Evolutionary conservation across 2,329 filamentous ascomycete species (phyloP), one percentile per base, ranked within the genome.

Genomic region (Paecilomyces variotii): DNA sequence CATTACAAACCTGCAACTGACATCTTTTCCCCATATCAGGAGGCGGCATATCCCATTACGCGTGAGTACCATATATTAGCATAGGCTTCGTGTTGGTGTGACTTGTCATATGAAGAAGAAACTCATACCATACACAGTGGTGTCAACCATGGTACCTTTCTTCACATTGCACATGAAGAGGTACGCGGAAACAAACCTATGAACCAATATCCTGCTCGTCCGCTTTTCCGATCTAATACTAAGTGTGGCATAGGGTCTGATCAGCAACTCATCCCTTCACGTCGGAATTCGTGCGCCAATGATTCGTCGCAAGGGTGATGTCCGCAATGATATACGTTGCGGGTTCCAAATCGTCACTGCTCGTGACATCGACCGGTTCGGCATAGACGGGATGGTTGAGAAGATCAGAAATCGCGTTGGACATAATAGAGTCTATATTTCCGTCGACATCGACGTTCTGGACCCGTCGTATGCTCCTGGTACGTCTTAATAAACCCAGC

Each of bases 161-260:
- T 83, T 14, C 80, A 83, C 60, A 78, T 83, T 54, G 82, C 81
- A 1, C 80, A 83, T 60, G 82, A 84, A 67, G 82, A 84, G 71
- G 63, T 65, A 61, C 24, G 11, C n/a, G 4, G n/a, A 19, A 4
- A n/a, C 4, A 26, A 27, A 2, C 5, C 25, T 6, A 7, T 12
- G 14, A 14, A 53, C 3, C 11, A 19, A 27, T 12, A 14, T 2
- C 5, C 4, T 30, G 35, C 4, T n/a, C 4, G 14, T 39, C 35
- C 3, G 5, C 5, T 19, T 5, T 45, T 19, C 19, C 19, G 19
- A 19, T 19, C 19, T 19, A 19, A 45, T n/a, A 19, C 24, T 25
- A 14, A 55, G 10, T 3, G 4, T 53, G 26, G 11, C 14, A 39
- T 49, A 67, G 67, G 81, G 81, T 1, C 69, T 84, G 57, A 77